These are phyloP conservation scores for Lepidium sativum DNA, from an alignment of 345 rosid genomes.

Conservation along the genomic window DNA sequence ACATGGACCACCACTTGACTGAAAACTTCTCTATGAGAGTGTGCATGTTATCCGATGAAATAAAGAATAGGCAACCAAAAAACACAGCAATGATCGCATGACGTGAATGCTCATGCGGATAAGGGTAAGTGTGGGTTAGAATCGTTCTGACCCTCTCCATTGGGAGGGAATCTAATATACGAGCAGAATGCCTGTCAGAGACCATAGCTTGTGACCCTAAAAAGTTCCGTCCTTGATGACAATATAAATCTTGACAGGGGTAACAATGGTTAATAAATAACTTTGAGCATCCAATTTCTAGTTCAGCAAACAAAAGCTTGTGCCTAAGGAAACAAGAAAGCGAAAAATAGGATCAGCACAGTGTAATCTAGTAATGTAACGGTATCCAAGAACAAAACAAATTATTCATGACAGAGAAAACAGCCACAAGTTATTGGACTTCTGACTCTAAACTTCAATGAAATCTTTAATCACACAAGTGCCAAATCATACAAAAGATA, in stretches of 20 bases:
- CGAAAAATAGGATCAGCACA: neutral
- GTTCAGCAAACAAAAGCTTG: constrained; percentile 7
- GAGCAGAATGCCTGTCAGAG: constrained; percentile 41
- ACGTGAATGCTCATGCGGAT: constrained; percentile 97
- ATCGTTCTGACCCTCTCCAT: constrained; percentile 95
- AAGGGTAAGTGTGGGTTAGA: constrained; percentile 75
- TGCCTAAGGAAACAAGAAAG: constrained; percentile 3
- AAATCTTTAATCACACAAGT: neutral
- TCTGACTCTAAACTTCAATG: neutral
- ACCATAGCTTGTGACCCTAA: constrained; percentile 34
- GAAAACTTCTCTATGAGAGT: constrained; percentile 81
- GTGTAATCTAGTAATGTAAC: constrained; percentile 8
- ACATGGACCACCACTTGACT: constrained; percentile 99
- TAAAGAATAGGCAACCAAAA: constrained; percentile 90
- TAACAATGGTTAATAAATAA: constrained; percentile 5
- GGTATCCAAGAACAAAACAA: neutral
- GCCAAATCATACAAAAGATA: neutral
- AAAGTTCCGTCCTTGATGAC: neutral
- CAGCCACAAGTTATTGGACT: neutral
- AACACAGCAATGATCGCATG: constrained; percentile 93
- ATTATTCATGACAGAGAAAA: neutral
- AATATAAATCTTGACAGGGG: constrained; percentile 11
- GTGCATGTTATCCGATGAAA: constrained; percentile 94
- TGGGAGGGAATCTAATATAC: constrained; percentile 47
- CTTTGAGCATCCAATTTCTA: constrained; percentile 3